Percentiles rank a stretch among this genome's conserved stretches.
phyloP scores from a whole-genome alignment of 169 alveolate genomes.

The Plasmodium malariae region DNA sequence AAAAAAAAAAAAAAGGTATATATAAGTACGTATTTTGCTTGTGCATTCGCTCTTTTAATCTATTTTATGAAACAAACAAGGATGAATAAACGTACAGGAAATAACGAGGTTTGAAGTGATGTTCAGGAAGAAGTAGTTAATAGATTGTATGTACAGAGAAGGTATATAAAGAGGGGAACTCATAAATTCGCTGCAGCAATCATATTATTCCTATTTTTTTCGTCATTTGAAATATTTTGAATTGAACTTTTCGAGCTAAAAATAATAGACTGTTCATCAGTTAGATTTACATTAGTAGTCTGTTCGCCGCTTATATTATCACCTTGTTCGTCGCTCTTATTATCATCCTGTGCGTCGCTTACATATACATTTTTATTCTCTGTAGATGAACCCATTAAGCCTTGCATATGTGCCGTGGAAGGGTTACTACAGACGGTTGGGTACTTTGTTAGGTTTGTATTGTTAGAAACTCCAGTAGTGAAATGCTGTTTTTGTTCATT shows the following conservation, averaged over 20 bases:
- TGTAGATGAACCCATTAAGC: neutral
- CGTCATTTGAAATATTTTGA: conserved; percentile 4
- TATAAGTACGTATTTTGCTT: neutral
- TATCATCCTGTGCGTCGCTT: neutral
- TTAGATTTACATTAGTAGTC: no score
- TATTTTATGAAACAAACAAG: neutral
- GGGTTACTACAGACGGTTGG: conserved; percentile 7
- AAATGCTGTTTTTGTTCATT: conserved; percentile 33
- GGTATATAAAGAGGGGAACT: neutral
- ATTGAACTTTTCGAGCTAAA: conserved; percentile 1
- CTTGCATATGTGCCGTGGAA: conserved; percentile 64
- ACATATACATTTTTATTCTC: conserved; percentile 1
- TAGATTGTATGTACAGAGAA: neutral
- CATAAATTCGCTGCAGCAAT: neutral
- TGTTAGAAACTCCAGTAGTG: conserved; percentile 10
- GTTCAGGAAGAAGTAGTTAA: no score
- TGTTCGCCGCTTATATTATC: no score
- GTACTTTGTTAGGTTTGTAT: neutral
- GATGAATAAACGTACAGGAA: neutral
- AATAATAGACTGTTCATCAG: neutral
- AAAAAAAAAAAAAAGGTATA: conserved; percentile 2
- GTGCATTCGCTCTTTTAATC: neutral
- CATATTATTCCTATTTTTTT: neutral
- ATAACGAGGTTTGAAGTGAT: neutral
- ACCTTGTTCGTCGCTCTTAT: no score